Evolutionary conservation across 1,284 basidiomycete genomes (phyloP).

Genomic region (Gomphus bonarii): DNA sequence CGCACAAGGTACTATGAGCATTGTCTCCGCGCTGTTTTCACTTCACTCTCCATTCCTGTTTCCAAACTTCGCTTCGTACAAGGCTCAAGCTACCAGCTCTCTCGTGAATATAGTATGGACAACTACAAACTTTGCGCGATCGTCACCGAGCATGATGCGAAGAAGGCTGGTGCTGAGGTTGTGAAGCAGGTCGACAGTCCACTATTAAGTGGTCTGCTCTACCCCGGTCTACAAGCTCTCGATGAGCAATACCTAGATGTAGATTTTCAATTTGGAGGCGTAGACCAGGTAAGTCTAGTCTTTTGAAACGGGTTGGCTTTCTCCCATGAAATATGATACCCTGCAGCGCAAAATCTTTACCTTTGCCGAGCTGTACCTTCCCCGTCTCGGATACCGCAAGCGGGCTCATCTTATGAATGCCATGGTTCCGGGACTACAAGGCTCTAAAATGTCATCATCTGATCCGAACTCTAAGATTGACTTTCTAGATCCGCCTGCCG

Average conservation of each 20-base stretch:
- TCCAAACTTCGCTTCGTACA: constrained; percentile 78
- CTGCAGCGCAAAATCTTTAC: constrained; percentile 94
- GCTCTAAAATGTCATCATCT: constrained; percentile 98
- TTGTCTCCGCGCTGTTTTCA: constrained; percentile 77
- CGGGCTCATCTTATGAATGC: constrained; percentile 97
- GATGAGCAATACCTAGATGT: constrained; percentile 96
- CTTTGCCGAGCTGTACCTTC: constrained; percentile 92
- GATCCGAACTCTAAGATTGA: constrained; percentile 97
- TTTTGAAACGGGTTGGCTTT: background rate
- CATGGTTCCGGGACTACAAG: constrained; percentile 94
- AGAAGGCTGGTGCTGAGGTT: constrained; percentile 98
- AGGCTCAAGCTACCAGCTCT: constrained; percentile 89
- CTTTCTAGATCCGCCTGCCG: constrained; percentile 84
- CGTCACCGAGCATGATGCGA: constrained; percentile 93
- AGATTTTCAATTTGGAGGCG: constrained; percentile 97
- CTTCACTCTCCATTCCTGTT: constrained; percentile 84
- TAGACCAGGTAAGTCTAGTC: constrained; percentile 69
- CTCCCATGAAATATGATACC: constrained; percentile 2
- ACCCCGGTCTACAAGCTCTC: constrained; percentile 93
- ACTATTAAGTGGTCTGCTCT: constrained; percentile 83
- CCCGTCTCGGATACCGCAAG: constrained; percentile 87
- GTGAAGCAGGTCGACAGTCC: constrained; percentile 97
- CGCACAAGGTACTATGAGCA: constrained; percentile 88
- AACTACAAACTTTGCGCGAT: constrained; percentile 86
- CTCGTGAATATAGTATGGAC: constrained; percentile 89